Base-by-base conservation (phyloP, 805 yeast genomes). In the Lachancea nothofagi region DNA sequence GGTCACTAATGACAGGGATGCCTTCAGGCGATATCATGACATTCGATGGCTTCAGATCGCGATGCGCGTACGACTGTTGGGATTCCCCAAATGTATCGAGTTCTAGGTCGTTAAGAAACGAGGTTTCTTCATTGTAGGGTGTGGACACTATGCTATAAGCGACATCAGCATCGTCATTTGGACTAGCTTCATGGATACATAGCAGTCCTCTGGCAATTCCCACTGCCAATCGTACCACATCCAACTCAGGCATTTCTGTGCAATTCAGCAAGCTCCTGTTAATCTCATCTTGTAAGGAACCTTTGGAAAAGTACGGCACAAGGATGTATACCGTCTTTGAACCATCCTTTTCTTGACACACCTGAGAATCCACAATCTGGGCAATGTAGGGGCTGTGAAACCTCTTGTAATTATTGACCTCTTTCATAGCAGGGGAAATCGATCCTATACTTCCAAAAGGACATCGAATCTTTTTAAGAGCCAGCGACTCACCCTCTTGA, bases 21-120 rank as follows among this genome's bases (percentile, higher is more conserved):
- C 86, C 87, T 44, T 79, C 83, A 31, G 78, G 73, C 1, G 84
- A 71, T 4, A 88, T 64, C 89, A 89, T 81, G 13, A 88, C 75
- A 55, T 86, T 89, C 2, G 93, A 94, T 0, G 97, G 96, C 55
- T 86, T 89, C 41, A 89, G 65, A 57, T 89, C 96, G 41, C 88
- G 65, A 59, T 89, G 97, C 0, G 95, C 90, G 58, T 74, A 87
- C 19, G 53, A 35, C 8, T 38, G 47, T 9, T 43, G 46, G 7
- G 45, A 28, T 10, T 46, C 42, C n/a, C 25, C 42, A 15, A 36
- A 38, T 9, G 35, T 38, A 28, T 44, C 50, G 26, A 47, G 42
- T 37, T 54, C 48, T 17, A 55, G 38, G 21, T 52, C 54, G 19
- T 40, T 48, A 6, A 41, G 38, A 32, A 40, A 45, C 36, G 47